phyloP scores from a whole-genome alignment of 139 green algal species.

The Auxenochlorella pyrenoidosa region DNA sequence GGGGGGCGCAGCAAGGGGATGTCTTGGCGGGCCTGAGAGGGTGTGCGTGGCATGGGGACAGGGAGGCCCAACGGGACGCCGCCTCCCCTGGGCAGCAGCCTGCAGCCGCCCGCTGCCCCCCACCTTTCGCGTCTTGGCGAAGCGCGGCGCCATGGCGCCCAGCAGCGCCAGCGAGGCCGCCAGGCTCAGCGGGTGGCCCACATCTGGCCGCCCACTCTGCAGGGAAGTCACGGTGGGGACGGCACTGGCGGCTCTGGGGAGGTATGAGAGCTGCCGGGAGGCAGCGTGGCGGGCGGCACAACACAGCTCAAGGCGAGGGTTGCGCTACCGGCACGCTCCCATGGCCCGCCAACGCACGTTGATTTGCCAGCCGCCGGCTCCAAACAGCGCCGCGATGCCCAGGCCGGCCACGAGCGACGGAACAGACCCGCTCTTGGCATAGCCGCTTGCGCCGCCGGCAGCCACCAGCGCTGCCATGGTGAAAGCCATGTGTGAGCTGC shows the following conservation, averaged over 20 bases:
- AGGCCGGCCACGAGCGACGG: slow-evolving; percentile 31
- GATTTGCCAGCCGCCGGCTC: slow-evolving; percentile 19
- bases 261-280: too few species aligned
- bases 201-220: slow-evolving; percentile 27
- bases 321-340: not conserved
- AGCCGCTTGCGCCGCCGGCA: slow-evolving; percentile 16
- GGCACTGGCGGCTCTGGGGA: too few species aligned
- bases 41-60: too few species aligned
- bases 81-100: not conserved
- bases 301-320: not conserved
- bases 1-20: too few species aligned
- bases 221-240: not conserved
- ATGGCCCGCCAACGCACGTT: not conserved
- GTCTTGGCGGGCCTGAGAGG: too few species aligned
- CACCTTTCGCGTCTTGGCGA: not conserved
- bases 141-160: slow-evolving; percentile 32
- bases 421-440: not conserved
- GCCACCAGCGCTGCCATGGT: slow-evolving; percentile 16
- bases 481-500: slow-evolving; percentile 28
- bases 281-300: too few species aligned
- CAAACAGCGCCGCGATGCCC: slow-evolving; percentile 28
- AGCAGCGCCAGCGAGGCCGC: slow-evolving; percentile 23
- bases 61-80: not conserved
- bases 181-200: slow-evolving; percentile 28
- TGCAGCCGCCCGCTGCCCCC: not conserved